Base-by-base conservation (phyloP, 495 filamentous ascomycete genomes). In the Tirmania nivea region DNA sequence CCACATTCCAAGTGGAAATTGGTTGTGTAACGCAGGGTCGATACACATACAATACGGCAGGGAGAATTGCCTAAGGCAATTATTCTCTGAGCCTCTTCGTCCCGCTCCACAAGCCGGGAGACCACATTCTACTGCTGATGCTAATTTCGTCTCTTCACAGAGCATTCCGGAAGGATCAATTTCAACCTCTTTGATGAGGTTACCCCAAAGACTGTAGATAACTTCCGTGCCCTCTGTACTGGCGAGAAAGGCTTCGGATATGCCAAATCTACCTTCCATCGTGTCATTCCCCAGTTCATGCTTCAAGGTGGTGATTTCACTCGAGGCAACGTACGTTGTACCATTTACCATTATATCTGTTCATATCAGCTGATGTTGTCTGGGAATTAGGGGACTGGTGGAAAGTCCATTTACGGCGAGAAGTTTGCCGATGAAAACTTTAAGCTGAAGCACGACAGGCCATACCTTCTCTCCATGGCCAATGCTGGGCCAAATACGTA, bases 231-330 rank as follows among this genome's bases (percentile, higher is more conserved):
- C 65, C 83, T 97, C 59, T 95, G 87, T 76, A 94, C 87, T 34
- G 82, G 82, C 63, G 81, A 86, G 75, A 86, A 89, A 70, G 90
- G 92, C 62, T 80, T 78, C 62, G 89, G 86, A 57, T 81, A 81
- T 72, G 78, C 81, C 70, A 78, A 78, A 63, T 90, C 84, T 52
- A 69, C 67, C 52, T 96, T 96, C 80, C 90, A 97, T 77, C 86
- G 90, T 63, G 78, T 97, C 62, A 97, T 97, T 69, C 83, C 83
- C 53, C 62, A 78, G 35, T 97, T 97, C 79, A 97, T 97, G 90
- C 84, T 94, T 68, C 90, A 97, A 75, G 90, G 92, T 69, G 90
- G 90, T 75, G 90, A 97, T 77, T 97, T 96, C 77, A 97, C 90
- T 67, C 81, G 80, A 65, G 79, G 80, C 68, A 94, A 97, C 68